These are phyloP conservation scores for Dryas drummondii DNA, from an alignment of 306 rosid genomes.

Conservation along the genomic window DNA sequence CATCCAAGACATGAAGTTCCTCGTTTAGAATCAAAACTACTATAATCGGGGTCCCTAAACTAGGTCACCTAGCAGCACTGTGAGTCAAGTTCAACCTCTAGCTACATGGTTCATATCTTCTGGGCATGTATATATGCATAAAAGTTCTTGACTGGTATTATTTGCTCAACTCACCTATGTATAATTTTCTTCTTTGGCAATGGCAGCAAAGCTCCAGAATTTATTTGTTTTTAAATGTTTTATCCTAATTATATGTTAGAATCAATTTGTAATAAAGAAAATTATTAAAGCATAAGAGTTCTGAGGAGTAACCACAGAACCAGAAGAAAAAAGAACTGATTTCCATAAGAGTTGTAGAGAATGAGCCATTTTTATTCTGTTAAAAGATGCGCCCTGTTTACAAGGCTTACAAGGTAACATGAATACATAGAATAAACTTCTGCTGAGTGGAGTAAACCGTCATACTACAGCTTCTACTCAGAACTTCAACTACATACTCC, in stretches of 20 bases:
- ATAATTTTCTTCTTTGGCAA: no score
- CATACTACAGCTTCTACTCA: neutral
- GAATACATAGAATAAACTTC: neutral
- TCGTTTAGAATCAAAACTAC: neutral
- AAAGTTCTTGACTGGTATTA: no score
- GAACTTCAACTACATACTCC: slow-evolving; percentile 13
- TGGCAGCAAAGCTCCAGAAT: no score
- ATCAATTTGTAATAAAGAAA: neutral
- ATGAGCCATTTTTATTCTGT: neutral
- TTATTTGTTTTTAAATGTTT: no score
- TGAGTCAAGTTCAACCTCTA: no score
- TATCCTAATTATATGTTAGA: neutral
- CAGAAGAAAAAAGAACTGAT: neutral
- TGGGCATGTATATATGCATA: no score
- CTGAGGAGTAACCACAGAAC: neutral
- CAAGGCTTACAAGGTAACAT: neutral
- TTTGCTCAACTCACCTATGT: no score
- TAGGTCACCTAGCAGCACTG: no score
- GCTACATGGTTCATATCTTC: no score
- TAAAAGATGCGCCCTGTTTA: neutral
- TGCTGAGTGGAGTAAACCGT: slow-evolving; percentile 13
- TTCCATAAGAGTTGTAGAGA: neutral
- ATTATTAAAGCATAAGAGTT: no score
- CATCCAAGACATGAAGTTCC: neutral
- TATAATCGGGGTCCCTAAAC: no score